phyloP scores from a whole-genome alignment of 768 basidiomycete species.

The Leccinum uliginosum region DNA sequence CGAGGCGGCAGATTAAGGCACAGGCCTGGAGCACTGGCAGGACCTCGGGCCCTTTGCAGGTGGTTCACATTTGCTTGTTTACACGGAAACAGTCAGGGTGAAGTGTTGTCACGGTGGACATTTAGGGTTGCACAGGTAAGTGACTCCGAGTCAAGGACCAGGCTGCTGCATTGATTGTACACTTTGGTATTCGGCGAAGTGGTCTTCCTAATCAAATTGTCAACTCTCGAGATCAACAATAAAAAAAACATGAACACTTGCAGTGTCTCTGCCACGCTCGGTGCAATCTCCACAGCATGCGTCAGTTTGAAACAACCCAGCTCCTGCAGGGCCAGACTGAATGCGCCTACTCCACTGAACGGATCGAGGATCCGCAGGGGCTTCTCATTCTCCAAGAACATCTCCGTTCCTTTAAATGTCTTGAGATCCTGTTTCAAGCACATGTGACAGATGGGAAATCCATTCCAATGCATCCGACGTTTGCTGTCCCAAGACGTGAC shows the following conservation, averaged over 20 bases:
- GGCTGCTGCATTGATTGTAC: conserved; percentile 71
- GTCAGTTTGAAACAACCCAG: conserved; percentile 54
- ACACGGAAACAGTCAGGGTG: too few species aligned
- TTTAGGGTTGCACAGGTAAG: too few species aligned
- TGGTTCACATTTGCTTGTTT: too few species aligned
- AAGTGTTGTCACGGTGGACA: too few species aligned
- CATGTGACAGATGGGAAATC: conserved; percentile 41
- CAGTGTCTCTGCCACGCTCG: conserved; percentile 66
- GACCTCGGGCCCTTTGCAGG: too few species aligned
- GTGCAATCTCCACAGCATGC: conserved; percentile 69
- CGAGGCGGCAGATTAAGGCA: too few species aligned
- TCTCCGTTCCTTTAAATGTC: conserved; percentile 28
- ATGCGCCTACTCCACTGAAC: conserved; percentile 52
- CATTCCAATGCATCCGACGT: conserved; percentile 27
- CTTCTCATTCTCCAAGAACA: conserved; percentile 26
- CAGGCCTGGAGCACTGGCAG: too few species aligned
- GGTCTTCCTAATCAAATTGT: conserved; percentile 33
- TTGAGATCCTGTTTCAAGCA: conserved; percentile 36
- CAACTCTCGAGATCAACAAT: neutral
- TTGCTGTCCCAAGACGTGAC: conserved; percentile 37
- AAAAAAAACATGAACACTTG: conserved; percentile 28
- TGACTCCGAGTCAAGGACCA: conserved; percentile 53
- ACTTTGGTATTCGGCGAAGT: conserved; percentile 51
- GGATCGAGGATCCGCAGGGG: conserved; percentile 37
- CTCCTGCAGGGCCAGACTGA: conserved; percentile 54